phyloP scores from a whole-genome alignment of 352 stramenopile species.

The Thalassiosira ordinaria region DNA sequence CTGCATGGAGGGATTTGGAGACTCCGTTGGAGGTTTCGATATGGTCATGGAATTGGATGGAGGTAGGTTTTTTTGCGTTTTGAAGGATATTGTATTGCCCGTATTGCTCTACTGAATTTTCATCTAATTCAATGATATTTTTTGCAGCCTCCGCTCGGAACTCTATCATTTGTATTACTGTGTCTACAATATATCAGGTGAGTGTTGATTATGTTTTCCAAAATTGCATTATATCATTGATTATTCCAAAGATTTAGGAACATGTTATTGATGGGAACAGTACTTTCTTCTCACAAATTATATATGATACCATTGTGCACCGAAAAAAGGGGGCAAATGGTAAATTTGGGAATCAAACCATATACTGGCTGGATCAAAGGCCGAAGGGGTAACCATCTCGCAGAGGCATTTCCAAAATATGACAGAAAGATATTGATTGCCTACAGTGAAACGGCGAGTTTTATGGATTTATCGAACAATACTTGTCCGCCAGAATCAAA shows the following conservation, averaged over 20 bases:
- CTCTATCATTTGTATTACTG: constrained; percentile 46
- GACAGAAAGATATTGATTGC: constrained; percentile 30
- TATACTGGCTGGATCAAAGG: constrained; percentile 38
- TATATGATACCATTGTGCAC: no score
- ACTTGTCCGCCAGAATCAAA: no score
- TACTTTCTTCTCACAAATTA: constrained; percentile 52
- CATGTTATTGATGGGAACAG: not conserved
- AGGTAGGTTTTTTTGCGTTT: constrained; percentile 17
- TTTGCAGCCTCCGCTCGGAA: constrained; percentile 5
- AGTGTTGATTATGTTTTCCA: not conserved
- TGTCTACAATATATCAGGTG: constrained; percentile 35
- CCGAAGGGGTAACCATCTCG: constrained; percentile 1
- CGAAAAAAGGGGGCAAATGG: constrained; percentile 35
- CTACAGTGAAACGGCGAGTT: constrained; percentile 24
- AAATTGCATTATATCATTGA: not conserved
- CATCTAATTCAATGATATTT: no score
- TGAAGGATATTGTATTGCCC: not conserved
- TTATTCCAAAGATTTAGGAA: no score
- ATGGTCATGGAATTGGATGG: constrained; percentile 33
- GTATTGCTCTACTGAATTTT: constrained; percentile 16
- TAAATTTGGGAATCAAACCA: constrained; percentile 46
- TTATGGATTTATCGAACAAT: constrained; percentile 14
- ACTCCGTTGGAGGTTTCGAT: constrained; percentile 22
- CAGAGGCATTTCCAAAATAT: constrained; percentile 30
- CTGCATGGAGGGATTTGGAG: constrained; percentile 22